phyloP scores from a whole-genome alignment of 1,284 basidiomycete species.

The Crucibulum parvulum region DNA sequence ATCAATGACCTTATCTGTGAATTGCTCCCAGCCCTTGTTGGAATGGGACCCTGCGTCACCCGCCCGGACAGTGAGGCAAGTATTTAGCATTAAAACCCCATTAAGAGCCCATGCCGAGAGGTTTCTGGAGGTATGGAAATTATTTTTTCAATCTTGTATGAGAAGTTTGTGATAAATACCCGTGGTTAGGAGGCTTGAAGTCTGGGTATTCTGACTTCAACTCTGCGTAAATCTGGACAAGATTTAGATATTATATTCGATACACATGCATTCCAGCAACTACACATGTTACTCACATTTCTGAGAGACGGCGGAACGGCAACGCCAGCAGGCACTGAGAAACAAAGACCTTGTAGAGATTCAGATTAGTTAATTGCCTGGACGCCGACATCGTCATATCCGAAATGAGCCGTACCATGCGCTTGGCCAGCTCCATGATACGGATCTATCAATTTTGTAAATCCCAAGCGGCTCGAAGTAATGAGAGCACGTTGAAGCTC shows the following conservation, averaged over 20 bases:
- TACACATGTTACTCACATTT: constrained; percentile 60
- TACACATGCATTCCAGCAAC: not conserved
- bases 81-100: constrained; percentile 93
- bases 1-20: constrained; percentile 76
- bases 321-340: constrained; percentile 85
- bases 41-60: constrained; percentile 84
- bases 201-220: constrained; percentile 83
- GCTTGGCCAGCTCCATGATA: constrained; percentile 76
- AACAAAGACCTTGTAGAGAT: constrained; percentile 69
- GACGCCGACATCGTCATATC: not conserved
- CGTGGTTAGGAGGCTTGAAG: constrained; percentile 85
- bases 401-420: constrained; percentile 55
- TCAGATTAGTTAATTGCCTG: not conserved
- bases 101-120: constrained; percentile 86
- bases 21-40: constrained; percentile 88
- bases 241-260: no score
- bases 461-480: no score
- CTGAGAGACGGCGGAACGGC: constrained; percentile 79
- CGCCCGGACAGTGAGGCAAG: constrained; percentile 86
- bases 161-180: constrained; percentile 51
- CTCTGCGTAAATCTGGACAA: constrained; percentile 84
- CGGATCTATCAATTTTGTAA: constrained; percentile 51
- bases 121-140: constrained; percentile 57
- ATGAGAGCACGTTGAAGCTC: constrained; percentile 4
- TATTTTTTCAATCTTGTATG: constrained; percentile 13